Evolutionary conservation across 768 basidiomycete genomes (phyloP), one percentile per base, ranked within the genome.

Genomic region (Tulasnella sp.): DNA sequence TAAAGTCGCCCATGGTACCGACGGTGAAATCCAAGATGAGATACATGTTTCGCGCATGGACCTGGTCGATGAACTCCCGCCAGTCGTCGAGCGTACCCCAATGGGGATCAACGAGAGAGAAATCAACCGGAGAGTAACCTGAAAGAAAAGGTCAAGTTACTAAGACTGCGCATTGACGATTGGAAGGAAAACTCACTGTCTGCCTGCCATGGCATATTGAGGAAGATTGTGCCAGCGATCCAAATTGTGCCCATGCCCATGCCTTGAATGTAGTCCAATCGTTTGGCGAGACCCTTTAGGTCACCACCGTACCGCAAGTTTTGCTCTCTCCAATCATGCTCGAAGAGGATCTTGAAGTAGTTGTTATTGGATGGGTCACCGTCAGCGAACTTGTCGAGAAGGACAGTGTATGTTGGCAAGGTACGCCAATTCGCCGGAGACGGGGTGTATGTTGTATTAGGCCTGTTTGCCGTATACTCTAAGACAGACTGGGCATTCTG

Each of bases 151-250:
- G 56, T 64, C 64, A 32, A 59, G 62, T 50, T 52, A 49, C 42
- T 50, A 60, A 64, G 4, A 26, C 54, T 27, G 41, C 42, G 45
- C 42, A 15, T 38, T 38, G n/a, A n/a, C n/a, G n/a, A n/a, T 38
- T 34, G 19, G 34, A 26, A 51, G 44, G 26, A 34, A 29, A 17
- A 80, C 90, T 68, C 56, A 93, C 92, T 91, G 79, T 95, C 92
- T 3, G 90, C 86, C 68, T 93, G 86, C 92, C 92, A 95, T n/a
- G 90, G 72, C 92, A 93, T 93, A 78, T 95, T 95, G 63, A 96
- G 63, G 71, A 91, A 96, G 54, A 85, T 82, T 1, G 93, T 96
- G 54, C 93, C 93, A 23, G 93, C 90, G 69, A 95, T 86, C 74
- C 90, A 96, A 66, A 96, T 82, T 53, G 83, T 78, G 65, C 76